A percentile compares a stretch with the other conserved stretches of the same genome.
Conservation (phyloP, 352 stramenopile genomes). For the Pythium aristosporum region DNA sequence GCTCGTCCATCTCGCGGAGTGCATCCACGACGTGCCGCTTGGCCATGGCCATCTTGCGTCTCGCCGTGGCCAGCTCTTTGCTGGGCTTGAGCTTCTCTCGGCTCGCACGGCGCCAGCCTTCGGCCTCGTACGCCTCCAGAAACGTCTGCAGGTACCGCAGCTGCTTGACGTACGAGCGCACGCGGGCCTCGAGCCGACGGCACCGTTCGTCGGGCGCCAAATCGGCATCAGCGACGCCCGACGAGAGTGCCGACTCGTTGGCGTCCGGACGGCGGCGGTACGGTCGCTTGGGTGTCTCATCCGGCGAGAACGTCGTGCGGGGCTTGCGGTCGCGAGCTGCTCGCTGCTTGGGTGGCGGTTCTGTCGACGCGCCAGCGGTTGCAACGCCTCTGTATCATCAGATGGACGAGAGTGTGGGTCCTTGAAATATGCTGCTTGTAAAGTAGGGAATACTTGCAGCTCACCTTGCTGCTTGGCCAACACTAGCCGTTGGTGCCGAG, state of each 20-base stretch:
- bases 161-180: constrained; percentile 26
- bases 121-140: constrained; percentile 78
- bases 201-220: constrained; percentile 19
- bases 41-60: constrained; percentile 49
- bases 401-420: background rate
- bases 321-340: constrained; percentile 23
- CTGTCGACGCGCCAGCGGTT: background rate
- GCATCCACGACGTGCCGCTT: constrained; percentile 53
- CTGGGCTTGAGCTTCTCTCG: constrained; percentile 81
- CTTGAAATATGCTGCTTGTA: background rate
- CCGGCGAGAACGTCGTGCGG: constrained; percentile 22
- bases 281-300: background rate
- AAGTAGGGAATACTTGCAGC: background rate
- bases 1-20: constrained; percentile 31
- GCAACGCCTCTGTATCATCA: background rate
- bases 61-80: constrained; percentile 56
- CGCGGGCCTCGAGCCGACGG: constrained; percentile 24
- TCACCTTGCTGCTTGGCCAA: background rate
- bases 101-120: constrained; percentile 78
- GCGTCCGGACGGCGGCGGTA: constrained; percentile 16
- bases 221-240: background rate
- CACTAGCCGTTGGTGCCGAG: background rate
- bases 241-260: background rate
- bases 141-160: constrained; percentile 64
- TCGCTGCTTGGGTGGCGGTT: background rate